Evolutionary conservation across 2,329 filamentous ascomycete species (phyloP).

Genomic region (Xylariomycetidae sp.): DNA sequence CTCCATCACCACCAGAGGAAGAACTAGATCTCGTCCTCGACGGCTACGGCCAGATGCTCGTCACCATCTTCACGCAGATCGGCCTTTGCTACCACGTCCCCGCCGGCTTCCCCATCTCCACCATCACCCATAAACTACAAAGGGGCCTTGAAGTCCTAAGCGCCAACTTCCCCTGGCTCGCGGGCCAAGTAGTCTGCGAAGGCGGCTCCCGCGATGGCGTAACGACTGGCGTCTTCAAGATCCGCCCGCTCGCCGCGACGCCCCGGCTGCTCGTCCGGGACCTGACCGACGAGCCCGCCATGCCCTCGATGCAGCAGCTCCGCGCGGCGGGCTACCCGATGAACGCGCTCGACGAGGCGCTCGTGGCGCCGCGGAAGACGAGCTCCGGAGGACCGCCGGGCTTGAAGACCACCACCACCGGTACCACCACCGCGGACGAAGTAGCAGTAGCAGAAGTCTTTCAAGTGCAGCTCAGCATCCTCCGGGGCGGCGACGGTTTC

Average conservation of each 20-base stretch:
- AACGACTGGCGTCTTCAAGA: constrained; percentile 4
- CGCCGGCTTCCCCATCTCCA: constrained; percentile 12
- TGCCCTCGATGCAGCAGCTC: too few species aligned
- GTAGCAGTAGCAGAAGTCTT: constrained; percentile 25
- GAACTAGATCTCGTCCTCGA: constrained; percentile 4
- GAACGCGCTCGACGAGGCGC: too few species aligned
- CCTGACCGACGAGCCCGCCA: too few species aligned
- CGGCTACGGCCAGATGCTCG: constrained; percentile 10
- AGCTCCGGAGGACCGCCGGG: background rate
- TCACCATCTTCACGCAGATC: constrained; percentile 34
- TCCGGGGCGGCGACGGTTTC: constrained; percentile 37
- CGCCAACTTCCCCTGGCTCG: constrained; percentile 3
- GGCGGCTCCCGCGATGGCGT: too few species aligned
- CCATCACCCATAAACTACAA: constrained; percentile 33
- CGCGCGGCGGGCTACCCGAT: too few species aligned
- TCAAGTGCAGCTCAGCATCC: constrained; percentile 38
- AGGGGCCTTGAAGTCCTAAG: constrained; percentile 1
- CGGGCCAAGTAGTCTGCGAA: constrained; percentile 7
- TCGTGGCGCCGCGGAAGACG: constrained; percentile 33
- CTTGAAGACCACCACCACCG: too few species aligned
- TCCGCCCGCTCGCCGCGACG: background rate
- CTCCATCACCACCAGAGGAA: too few species aligned
- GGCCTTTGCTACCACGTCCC: constrained; percentile 26
- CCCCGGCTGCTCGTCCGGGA: constrained; percentile 5
- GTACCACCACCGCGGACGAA: too few species aligned